These are phyloP conservation scores for Trichoderma atroviride DNA, from an alignment of 2,329 filamentous ascomycete species.

Conservation along the genomic window DNA sequence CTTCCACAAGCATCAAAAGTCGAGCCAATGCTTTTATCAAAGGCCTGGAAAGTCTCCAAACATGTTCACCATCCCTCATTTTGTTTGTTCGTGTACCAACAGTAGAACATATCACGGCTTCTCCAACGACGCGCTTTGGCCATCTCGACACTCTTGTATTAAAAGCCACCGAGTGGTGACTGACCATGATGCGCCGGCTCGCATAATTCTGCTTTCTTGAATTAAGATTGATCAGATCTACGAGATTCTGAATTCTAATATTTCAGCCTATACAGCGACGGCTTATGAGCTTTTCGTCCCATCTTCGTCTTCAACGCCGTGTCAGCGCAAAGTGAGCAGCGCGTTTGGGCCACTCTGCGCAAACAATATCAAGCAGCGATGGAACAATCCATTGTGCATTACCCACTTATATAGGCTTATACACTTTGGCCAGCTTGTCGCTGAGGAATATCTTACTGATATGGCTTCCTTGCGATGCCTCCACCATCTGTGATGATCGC, in stretches of 20 bases:
- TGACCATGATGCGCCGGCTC: neutral
- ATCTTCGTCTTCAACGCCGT: neutral
- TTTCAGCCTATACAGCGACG: neutral
- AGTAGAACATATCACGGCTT: neutral
- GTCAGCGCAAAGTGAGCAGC: neutral
- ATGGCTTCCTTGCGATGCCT: neutral
- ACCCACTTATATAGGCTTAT: constrained; percentile 12
- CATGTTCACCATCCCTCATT: neutral
- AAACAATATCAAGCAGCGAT: constrained; percentile 27
- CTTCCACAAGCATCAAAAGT: neutral
- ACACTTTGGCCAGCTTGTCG: neutral
- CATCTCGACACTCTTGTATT: neutral
- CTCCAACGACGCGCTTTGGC: neutral
- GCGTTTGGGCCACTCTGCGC: neutral
- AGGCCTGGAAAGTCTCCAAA: neutral
- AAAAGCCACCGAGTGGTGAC: neutral
- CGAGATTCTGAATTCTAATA: neutral
- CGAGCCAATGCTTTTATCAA: neutral
- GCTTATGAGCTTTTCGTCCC: neutral
- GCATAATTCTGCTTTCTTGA: neutral
- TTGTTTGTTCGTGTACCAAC: neutral
- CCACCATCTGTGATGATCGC: neutral
- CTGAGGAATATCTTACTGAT: neutral
- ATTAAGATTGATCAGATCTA: neutral
- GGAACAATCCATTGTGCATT: constrained; percentile 24